Conservation (phyloP, 1,139 yeast species). For the Sugiyamaella grinbergsii region DNA sequence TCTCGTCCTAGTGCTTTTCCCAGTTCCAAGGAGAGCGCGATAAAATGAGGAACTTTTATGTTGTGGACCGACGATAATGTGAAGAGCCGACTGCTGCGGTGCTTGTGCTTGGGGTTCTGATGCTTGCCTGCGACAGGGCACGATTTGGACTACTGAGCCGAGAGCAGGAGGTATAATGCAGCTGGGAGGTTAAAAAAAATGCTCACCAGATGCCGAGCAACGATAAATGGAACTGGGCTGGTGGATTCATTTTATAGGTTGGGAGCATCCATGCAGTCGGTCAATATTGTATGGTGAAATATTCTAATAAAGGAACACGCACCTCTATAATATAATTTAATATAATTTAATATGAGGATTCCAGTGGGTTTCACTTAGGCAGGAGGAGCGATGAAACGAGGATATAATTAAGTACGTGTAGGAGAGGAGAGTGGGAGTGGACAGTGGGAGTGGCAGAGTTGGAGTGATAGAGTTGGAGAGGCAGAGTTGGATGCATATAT, state of each 20-base stretch:
- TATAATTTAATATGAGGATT: not conserved
- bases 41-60: too few species aligned
- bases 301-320: slow-evolving; percentile 1
- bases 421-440: not conserved
- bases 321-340: slow-evolving; percentile 2
- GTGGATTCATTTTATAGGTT: not conserved
- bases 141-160: too few species aligned
- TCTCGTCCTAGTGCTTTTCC: too few species aligned
- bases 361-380: not conserved
- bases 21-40: too few species aligned
- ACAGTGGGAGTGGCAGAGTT: not conserved
- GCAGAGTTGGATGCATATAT: too few species aligned
- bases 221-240: not conserved
- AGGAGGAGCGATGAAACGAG: not conserved
- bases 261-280: not conserved
- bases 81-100: too few species aligned
- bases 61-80: too few species aligned
- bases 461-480: not conserved
- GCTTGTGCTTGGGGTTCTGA: too few species aligned
- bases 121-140: too few species aligned
- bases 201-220: not conserved
- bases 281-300: not conserved
- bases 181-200: not conserved
- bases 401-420: not conserved
- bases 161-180: too few species aligned